These are phyloP conservation scores for Calendula officinalis DNA, from an alignment of 129 eudicot species.

Conservation along the genomic window DNA sequence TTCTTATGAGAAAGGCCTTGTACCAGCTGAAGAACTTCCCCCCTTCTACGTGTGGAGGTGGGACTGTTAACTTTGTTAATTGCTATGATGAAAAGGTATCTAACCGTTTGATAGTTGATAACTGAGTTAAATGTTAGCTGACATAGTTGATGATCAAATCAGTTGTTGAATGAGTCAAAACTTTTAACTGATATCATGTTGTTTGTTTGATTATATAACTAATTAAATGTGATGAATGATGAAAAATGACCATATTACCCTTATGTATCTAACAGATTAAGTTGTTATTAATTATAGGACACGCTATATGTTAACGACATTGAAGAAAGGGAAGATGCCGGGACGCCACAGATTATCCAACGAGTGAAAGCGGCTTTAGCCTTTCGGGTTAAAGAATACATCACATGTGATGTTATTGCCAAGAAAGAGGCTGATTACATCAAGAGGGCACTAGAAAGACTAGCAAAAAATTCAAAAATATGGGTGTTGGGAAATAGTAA, in stretches of 20 bases:
- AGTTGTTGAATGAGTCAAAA: too few relatives aligned
- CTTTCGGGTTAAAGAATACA: conserved; percentile 72
- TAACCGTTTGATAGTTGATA: too few relatives aligned
- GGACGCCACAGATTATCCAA: conserved; percentile 77
- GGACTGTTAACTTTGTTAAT: conserved; percentile 75
- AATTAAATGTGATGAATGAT: neutral
- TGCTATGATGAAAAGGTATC: conserved; percentile 52
- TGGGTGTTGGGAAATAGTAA: conserved; percentile 56
- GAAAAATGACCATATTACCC: too few relatives aligned
- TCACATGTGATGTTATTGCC: conserved; percentile 44
- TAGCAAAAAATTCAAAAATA: conserved; percentile 41
- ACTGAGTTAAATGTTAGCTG: too few relatives aligned
- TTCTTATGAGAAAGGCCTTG: conserved; percentile 60
- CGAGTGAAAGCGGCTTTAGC: conserved; percentile 69
- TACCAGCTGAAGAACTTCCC: conserved; percentile 55
- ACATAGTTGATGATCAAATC: too few relatives aligned
- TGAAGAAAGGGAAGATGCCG: conserved; percentile 91
- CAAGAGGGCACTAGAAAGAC: conserved; percentile 51
- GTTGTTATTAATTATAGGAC: conserved; percentile 37
- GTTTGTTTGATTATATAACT: too few relatives aligned
- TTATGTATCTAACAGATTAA: neutral
- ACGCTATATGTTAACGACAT: conserved; percentile 57
- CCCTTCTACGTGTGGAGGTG: conserved; percentile 96
- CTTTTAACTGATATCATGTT: too few relatives aligned
- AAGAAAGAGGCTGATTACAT: conserved; percentile 42